Base-by-base conservation (phyloP, 176 grass and related monocot genomes). In the Phyllostachys edulis region DNA sequence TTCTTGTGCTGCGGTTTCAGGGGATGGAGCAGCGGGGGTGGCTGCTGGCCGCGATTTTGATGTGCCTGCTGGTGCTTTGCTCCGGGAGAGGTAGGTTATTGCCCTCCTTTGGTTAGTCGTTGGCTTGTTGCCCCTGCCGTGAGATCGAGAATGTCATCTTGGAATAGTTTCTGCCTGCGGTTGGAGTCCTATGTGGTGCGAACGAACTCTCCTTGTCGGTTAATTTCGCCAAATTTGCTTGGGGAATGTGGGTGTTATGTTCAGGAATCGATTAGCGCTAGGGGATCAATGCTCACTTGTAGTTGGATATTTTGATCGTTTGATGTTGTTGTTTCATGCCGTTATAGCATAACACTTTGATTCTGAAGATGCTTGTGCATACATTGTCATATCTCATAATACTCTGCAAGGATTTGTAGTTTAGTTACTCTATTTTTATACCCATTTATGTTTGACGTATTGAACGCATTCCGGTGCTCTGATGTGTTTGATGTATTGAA, bases 41-140 rank as follows among this genome's bases (percentile, higher is more conserved):
- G 78, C 73, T 90, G 42, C 75, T 37, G 51, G 63, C 80, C 42
- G 34, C 80, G 37, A 16, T 93, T 52, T 73, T 90, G 45, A 69
- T 88, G 61, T 90, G 67, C 82, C 38, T 90, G 51, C 42, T 93
- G 44, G 17, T 73, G 39, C 73, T 85, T 79, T 85, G 91, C 75
- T 77, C 69, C 65, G 91, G 91, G 68, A 90, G 91, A 93, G 85
- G 88, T 93, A 79, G 82, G 46, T 68, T 70, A 2, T 75, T 72
- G 18, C 29, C 21, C 16, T 14, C 54, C 26, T 15, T 60, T 39
- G 9, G 1, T 61, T 21, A 4, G 26, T 67, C n/a, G 32, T 34
- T 34, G 32, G 32, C 32, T 34, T 34, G 9, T 4, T 78, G 7
- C 10, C 44, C 15, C 36, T 10, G 9, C 13, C 10, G 4, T 10